A percentile compares a stretch with the other conserved stretches of the same genome.
These are phyloP conservation scores for Vigna angularis DNA, from an alignment of 306 rosid species.

Conservation along the genomic window DNA sequence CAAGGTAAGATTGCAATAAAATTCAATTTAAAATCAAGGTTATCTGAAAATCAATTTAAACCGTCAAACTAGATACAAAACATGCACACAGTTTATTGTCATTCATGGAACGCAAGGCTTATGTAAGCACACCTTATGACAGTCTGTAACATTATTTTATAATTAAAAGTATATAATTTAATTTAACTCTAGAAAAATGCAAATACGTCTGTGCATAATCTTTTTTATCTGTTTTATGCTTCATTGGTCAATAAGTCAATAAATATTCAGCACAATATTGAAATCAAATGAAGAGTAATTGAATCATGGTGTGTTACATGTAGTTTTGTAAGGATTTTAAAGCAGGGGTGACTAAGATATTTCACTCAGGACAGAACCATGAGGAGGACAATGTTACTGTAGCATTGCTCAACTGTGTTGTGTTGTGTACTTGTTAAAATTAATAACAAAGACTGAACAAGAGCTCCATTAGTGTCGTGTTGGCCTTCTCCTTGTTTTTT, in stretches of 20 bases:
- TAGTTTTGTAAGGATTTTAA: neutral
- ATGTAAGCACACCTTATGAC: neutral
- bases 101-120: neutral
- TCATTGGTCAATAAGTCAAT: slow-evolving; percentile 17
- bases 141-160: neutral
- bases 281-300: slow-evolving; percentile 3
- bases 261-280: neutral
- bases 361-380: slow-evolving; percentile 27
- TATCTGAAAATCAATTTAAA: neutral
- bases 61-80: no score
- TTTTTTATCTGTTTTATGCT: slow-evolving; percentile 11
- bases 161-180: neutral
- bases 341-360: slow-evolving; percentile 18
- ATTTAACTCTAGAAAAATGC: neutral
- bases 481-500: slow-evolving; percentile 21
- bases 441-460: slow-evolving; percentile 43
- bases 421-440: slow-evolving; percentile 41
- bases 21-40: neutral
- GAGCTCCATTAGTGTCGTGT: slow-evolving; percentile 35
- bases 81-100: neutral
- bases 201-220: neutral
- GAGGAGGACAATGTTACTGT: slow-evolving; percentile 38
- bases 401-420: slow-evolving; percentile 42
- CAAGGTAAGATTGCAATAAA: no score
- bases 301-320: neutral